Conservation (phyloP, 805 yeast species). For the Myxozyma melibiosi region DNA sequence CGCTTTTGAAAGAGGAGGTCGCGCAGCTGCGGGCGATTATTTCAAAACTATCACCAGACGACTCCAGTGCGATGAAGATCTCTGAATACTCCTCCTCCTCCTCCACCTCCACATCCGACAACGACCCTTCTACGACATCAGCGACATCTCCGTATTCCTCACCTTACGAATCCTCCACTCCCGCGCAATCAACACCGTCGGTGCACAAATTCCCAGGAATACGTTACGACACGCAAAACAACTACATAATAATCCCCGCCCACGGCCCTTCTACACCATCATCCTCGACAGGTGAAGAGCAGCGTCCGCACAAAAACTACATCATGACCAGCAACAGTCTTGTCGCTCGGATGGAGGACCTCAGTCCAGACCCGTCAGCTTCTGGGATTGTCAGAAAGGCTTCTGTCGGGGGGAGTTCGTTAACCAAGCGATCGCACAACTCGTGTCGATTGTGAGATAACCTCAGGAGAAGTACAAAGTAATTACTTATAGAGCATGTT, state of each 20-base stretch:
- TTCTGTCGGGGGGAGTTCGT: too few relatives aligned
- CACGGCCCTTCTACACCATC: background rate
- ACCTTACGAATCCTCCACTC: too few relatives aligned
- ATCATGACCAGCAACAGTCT: slow-evolving; percentile 7
- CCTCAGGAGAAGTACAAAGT: too few relatives aligned
- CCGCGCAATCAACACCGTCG: too few relatives aligned
- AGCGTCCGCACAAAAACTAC: background rate
- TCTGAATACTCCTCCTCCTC: background rate
- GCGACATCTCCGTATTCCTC: too few relatives aligned
- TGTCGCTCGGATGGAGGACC: slow-evolving; percentile 9
- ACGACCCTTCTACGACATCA: too few relatives aligned
- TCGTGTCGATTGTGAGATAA: too few relatives aligned
- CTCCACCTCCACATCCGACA: too few relatives aligned
- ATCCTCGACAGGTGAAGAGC: background rate
- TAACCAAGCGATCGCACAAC: too few relatives aligned
- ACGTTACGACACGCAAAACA: slow-evolving; percentile 1
- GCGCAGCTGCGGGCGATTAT: slow-evolving; percentile 46
- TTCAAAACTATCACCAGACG: slow-evolving; percentile 14
- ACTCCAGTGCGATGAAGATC: slow-evolving; percentile 2
- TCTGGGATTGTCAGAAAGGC: background rate
- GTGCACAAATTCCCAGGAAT: slow-evolving; percentile 6
- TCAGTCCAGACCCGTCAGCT: background rate
- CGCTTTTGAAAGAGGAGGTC: slow-evolving; percentile 69
- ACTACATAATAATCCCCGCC: slow-evolving; percentile 10
- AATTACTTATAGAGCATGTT: too few relatives aligned